phyloP scores from a whole-genome alignment of 257 asterid species.

The Eustoma russellianum region DNA sequence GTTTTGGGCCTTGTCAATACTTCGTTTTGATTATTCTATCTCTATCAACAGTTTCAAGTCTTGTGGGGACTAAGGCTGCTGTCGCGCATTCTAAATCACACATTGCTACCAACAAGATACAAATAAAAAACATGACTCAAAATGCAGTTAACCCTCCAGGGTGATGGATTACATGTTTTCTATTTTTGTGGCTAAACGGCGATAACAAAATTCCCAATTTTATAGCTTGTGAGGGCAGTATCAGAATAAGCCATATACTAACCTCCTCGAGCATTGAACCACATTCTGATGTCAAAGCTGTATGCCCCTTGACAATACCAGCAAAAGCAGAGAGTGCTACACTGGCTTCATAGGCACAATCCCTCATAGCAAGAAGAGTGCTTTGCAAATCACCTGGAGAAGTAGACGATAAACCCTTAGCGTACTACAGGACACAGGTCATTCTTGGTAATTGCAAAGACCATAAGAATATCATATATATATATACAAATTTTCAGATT shows the following conservation, averaged over 20 bases:
- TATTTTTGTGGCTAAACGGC: too few relatives aligned
- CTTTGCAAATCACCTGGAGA: conserved; percentile 75
- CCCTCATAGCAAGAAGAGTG: conserved; percentile 86
- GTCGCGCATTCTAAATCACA: too few relatives aligned
- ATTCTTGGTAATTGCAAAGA: conserved; percentile 1
- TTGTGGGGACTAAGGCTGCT: too few relatives aligned
- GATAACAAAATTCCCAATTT: too few relatives aligned
- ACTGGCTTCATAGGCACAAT: conserved; percentile 81
- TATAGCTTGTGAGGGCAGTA: background rate
- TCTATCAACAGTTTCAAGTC: too few relatives aligned
- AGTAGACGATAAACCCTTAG: background rate
- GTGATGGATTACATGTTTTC: too few relatives aligned
- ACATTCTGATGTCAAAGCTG: conserved; percentile 93
- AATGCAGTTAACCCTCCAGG: too few relatives aligned
- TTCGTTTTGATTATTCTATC: too few relatives aligned
- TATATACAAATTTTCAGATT: too few relatives aligned
- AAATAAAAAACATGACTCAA: too few relatives aligned
- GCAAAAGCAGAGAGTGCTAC: conserved; percentile 67
- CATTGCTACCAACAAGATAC: too few relatives aligned
- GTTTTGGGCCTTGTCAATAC: too few relatives aligned
- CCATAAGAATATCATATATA: conserved; percentile 1
- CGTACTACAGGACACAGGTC: background rate
- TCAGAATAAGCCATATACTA: background rate
- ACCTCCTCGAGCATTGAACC: conserved; percentile 99
- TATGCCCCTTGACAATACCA: conserved; percentile 63